Percentiles rank a stretch among this genome's conserved stretches.
Evolutionary conservation across 2,329 filamentous ascomycete species (phyloP).

Genomic region (Cadophora sp.): DNA sequence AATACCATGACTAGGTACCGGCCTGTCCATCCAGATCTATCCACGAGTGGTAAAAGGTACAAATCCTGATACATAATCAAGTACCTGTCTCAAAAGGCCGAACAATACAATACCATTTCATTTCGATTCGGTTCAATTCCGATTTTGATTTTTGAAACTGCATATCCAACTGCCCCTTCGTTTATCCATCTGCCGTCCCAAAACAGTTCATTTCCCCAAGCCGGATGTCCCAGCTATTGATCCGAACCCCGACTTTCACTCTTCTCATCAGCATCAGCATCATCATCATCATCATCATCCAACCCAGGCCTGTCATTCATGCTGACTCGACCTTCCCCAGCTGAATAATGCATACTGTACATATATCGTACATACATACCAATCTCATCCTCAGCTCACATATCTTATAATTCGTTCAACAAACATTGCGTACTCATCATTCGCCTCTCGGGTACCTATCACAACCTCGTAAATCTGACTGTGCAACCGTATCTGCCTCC

Average conservation of each 20-base stretch:
- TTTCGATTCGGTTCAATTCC: not conserved
- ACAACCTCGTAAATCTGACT: slow-evolving; percentile 9
- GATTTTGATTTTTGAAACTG: not conserved
- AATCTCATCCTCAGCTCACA: not conserved
- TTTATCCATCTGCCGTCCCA: not conserved
- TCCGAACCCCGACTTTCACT: not conserved
- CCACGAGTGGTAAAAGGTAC: not conserved
- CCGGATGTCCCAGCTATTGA: not conserved
- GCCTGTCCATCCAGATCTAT: not conserved
- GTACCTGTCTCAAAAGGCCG: not conserved
- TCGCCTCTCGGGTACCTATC: not conserved
- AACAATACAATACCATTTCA: slow-evolving; percentile 1
- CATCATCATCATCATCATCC: not conserved
- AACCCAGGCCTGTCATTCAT: not conserved
- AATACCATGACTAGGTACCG: too few species aligned
- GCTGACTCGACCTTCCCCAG: slow-evolving; percentile 13
- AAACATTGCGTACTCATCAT: slow-evolving; percentile 2
- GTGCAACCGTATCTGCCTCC: not conserved
- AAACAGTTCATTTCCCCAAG: slow-evolving; percentile 4
- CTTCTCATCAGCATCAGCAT: not conserved
- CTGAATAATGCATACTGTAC: slow-evolving; percentile 10
- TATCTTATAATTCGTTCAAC: not conserved
- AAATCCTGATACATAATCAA: slow-evolving; percentile 1
- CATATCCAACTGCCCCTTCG: not conserved
- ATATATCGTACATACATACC: too few species aligned